These are phyloP conservation scores for Blastomyces gilchristii DNA, from an alignment of 2,329 filamentous ascomycete genomes.

Conservation along the genomic window DNA sequence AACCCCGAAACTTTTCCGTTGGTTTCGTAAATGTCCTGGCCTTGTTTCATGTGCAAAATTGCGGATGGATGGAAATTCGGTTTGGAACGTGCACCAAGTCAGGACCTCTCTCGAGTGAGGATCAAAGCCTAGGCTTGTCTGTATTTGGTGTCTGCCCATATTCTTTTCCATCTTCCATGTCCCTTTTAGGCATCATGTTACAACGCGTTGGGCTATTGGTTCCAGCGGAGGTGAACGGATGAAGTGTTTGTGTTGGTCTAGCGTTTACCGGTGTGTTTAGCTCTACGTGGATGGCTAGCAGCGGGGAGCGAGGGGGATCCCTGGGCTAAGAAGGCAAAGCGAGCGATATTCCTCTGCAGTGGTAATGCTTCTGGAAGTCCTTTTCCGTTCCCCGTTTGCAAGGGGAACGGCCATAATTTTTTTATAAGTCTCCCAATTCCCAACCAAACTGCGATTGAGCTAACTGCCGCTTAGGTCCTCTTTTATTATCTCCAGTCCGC, in stretches of 20 bases:
- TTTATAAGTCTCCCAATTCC: constrained; percentile 29
- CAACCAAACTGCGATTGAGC: constrained; percentile 13
- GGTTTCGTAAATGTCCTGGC: not conserved
- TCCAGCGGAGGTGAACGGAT: constrained; percentile 11
- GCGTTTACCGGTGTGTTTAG: constrained; percentile 10
- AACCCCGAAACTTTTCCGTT: not conserved
- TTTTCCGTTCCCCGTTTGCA: constrained; percentile 15
- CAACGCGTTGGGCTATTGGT: constrained; percentile 3
- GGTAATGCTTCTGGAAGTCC: not conserved
- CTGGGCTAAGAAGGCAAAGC: constrained; percentile 13
- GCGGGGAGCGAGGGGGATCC: constrained; percentile 9
- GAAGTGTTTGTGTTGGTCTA: constrained; percentile 14
- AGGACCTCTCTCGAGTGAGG: constrained; percentile 87
- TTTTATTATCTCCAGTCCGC: constrained; percentile 13
- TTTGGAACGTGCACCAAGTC: constrained; percentile 26
- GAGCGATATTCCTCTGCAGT: constrained; percentile 8
- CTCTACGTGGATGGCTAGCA: constrained; percentile 7
- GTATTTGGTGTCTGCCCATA: constrained; percentile 30
- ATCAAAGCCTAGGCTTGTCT: constrained; percentile 93
- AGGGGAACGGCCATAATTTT: constrained; percentile 19
- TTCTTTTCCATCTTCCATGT: constrained; percentile 11
- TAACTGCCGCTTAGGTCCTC: constrained; percentile 23
- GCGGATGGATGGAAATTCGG: constrained; percentile 8
- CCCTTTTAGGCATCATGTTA: constrained; percentile 2
- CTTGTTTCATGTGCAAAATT: not conserved